phyloP scores from a whole-genome alignment of 139 green algal genomes.

The Chlamydomonas schloesseri region DNA sequence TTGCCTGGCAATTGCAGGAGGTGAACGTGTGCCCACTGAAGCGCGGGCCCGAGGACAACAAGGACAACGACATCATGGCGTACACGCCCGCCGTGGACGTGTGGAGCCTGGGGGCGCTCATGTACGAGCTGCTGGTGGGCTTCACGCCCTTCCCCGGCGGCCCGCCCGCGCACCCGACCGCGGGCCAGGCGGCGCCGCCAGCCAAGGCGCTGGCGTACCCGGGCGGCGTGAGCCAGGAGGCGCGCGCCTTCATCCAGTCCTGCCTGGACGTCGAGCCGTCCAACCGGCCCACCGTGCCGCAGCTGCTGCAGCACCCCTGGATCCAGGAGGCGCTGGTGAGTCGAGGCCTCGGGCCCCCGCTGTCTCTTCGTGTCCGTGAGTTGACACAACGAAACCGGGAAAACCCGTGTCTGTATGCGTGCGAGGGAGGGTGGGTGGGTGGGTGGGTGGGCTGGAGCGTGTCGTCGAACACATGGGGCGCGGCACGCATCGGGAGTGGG shows the following conservation, averaged over 20 bases:
- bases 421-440: no score
- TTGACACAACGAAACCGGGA: no score
- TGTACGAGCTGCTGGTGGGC: slow-evolving; percentile 66
- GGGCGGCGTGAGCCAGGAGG: slow-evolving; percentile 12
- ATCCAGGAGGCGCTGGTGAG: neutral
- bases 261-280: slow-evolving; percentile 46
- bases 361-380: no score
- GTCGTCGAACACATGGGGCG: no score
- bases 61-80: slow-evolving; percentile 45
- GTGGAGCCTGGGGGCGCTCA: slow-evolving; percentile 59
- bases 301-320: slow-evolving; percentile 58
- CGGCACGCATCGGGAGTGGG: no score
- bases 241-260: slow-evolving; percentile 21
- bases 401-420: no score
- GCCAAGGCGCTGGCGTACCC: slow-evolving; percentile 31
- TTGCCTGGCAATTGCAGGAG: no score
- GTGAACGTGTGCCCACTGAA: slow-evolving; percentile 56
- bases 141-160: slow-evolving; percentile 31
- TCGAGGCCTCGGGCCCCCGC: no score
- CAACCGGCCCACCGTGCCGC: slow-evolving; percentile 41
- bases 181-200: neutral
- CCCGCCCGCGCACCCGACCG: neutral
- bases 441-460: no score
- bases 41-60: slow-evolving; percentile 62
- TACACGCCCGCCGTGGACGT: slow-evolving; percentile 59